Conservation (phyloP, 805 yeast species). For the Starmera dryadoides region DNA sequence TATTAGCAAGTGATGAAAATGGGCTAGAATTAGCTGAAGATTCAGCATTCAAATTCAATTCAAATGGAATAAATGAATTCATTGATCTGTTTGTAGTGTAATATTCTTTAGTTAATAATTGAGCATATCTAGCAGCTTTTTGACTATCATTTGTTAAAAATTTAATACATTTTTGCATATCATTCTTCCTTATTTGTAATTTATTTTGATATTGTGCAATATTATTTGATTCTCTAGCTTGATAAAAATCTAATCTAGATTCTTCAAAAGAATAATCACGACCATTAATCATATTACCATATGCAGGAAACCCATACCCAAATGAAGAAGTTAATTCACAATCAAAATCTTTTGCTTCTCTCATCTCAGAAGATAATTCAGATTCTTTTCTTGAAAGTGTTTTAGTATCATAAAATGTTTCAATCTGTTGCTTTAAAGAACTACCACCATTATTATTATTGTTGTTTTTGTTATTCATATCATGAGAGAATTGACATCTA, state of each 20-base stretch:
- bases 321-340: slow-evolving; percentile 27
- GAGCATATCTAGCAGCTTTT: slow-evolving; percentile 53
- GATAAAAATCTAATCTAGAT: slow-evolving; percentile 36
- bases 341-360: background rate
- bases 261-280: slow-evolving; percentile 53
- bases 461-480: slow-evolving; percentile 8
- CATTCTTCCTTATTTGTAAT: slow-evolving; percentile 34
- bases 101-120: slow-evolving; percentile 31
- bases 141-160: slow-evolving; percentile 32
- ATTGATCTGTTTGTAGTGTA: slow-evolving; percentile 19
- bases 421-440: slow-evolving; percentile 5
- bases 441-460: slow-evolving; percentile 3
- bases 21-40: slow-evolving; percentile 3
- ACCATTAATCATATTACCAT: slow-evolving; percentile 38
- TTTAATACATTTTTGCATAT: slow-evolving; percentile 36
- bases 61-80: slow-evolving; percentile 27
- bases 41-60: slow-evolving; percentile 23
- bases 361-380: background rate
- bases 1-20: slow-evolving; percentile 3
- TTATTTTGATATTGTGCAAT: slow-evolving; percentile 32
- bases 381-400: background rate
- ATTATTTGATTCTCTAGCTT: slow-evolving; percentile 30
- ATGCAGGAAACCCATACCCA: slow-evolving; percentile 42
- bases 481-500: slow-evolving; percentile 37
- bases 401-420: background rate